Evolutionary conservation across 2,329 filamentous ascomycete genomes (phyloP).

Genomic region (Thielaviopsis cerberus): DNA sequence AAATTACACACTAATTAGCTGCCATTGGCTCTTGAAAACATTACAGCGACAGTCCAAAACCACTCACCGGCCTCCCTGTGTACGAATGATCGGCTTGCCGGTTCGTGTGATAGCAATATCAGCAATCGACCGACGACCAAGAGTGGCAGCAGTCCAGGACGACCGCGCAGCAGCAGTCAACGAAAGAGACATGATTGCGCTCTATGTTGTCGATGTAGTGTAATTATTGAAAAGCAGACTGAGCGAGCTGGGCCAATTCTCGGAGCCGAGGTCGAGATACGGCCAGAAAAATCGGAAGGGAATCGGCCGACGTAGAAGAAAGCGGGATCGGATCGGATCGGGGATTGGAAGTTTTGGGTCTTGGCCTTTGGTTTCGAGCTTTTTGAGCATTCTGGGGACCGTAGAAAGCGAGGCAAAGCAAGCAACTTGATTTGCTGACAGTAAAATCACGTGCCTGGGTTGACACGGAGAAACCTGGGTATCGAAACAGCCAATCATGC

Average conservation of each 20-base stretch:
- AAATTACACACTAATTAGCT: slow-evolving; percentile 16
- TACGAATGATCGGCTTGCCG: slow-evolving; percentile 81
- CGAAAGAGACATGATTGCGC: slow-evolving; percentile 35
- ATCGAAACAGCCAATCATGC: not conserved
- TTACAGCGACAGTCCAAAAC: not conserved
- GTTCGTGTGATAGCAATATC: slow-evolving; percentile 89
- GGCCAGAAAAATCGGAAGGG: not conserved
- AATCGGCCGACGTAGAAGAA: not conserved
- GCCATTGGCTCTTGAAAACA: not conserved
- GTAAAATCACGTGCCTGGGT: slow-evolving; percentile 8
- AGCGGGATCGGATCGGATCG: not conserved
- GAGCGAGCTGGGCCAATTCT: not conserved
- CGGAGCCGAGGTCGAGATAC: not conserved
- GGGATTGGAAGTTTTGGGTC: not conserved
- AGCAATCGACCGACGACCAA: slow-evolving; percentile 40
- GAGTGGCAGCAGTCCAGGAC: slow-evolving; percentile 27
- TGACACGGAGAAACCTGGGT: slow-evolving; percentile 1
- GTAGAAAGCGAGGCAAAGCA: not conserved
- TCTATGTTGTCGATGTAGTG: not conserved
- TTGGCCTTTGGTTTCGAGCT: not conserved
- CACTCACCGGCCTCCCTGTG: slow-evolving; percentile 71
- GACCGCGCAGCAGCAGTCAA: slow-evolving; percentile 34
- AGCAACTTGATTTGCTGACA: not conserved
- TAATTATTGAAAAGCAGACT: not conserved
- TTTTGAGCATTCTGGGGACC: too few relatives aligned